Evolutionary conservation across 352 stramenopile genomes (phyloP).

Genomic region (Phytophthora boehmeriae): DNA sequence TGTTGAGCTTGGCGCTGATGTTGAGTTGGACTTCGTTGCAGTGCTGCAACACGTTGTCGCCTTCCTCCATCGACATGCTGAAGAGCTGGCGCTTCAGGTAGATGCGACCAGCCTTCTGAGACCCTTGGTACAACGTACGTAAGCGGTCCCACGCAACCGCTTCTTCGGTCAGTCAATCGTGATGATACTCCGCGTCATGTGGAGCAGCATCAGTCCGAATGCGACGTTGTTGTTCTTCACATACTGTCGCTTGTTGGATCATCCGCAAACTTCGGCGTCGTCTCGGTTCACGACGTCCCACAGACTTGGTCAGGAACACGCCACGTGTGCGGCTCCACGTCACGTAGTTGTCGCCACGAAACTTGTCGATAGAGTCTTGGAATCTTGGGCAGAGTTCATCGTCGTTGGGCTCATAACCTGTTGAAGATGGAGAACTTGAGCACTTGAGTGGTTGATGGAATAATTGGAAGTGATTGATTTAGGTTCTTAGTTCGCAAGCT

Average conservation of each 20-base stretch:
- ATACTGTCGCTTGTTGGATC: conserved; percentile 11
- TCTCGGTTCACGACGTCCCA: conserved; percentile 14
- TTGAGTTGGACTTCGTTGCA: conserved; percentile 18
- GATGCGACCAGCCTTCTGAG: conserved; percentile 17
- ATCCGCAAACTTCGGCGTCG: conserved; percentile 15
- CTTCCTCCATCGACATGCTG: conserved; percentile 18
- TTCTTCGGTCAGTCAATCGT: conserved; percentile 16
- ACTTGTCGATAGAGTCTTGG: conserved; percentile 20
- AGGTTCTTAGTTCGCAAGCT: too few relatives aligned
- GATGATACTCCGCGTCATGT: conserved; percentile 21
- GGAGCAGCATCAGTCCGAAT: conserved; percentile 22
- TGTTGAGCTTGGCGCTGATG: conserved; percentile 11
- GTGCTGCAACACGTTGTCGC: conserved; percentile 16
- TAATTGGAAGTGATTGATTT: too few relatives aligned
- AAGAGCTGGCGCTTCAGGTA: conserved; percentile 20
- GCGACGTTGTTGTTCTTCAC: conserved; percentile 15
- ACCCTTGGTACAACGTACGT: conserved; percentile 7
- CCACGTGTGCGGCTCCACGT: conserved; percentile 22
- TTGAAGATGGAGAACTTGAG: too few relatives aligned
- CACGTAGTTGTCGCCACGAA: conserved; percentile 10
- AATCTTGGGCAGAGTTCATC: conserved; percentile 23
- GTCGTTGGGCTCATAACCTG: conserved; percentile 15
- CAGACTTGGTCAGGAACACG: conserved; percentile 28
- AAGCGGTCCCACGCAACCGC: conserved; percentile 10
- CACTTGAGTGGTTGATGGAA: too few relatives aligned